phyloP scores from a whole-genome alignment of 2,329 filamentous ascomycete genomes.

The Xylaria sp. region DNA sequence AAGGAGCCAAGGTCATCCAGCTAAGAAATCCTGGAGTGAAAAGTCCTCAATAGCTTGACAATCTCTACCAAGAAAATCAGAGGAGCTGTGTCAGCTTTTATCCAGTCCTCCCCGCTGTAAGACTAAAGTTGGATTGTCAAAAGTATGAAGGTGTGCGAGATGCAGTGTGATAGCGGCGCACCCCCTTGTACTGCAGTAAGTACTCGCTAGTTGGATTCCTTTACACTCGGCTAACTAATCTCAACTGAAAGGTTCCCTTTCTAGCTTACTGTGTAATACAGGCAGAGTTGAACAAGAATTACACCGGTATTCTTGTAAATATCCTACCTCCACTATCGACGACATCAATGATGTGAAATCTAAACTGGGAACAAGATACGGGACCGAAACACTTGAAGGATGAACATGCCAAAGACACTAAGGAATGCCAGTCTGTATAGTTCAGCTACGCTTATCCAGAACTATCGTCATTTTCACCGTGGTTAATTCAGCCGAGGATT shows the following conservation, averaged over 20 bases:
- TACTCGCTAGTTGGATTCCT: not conserved
- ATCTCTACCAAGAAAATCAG: not conserved
- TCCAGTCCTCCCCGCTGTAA: not conserved
- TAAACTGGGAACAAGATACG: not conserved
- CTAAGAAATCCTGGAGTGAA: not conserved
- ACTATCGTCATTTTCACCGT: not conserved
- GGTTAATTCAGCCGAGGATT: not conserved
- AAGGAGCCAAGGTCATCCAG: not conserved
- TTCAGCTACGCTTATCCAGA: too few species aligned
- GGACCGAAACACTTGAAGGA: not conserved
- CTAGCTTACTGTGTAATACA: not conserved
- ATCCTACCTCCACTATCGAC: not conserved
- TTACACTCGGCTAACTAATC: not conserved
- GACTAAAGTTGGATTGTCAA: not conserved
- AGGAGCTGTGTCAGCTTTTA: not conserved
- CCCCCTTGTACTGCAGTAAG: not conserved
- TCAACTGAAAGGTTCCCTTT: not conserved
- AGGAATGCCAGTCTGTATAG: too few species aligned
- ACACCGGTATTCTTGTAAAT: not conserved
- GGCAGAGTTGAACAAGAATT: not conserved
- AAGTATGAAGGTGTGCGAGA: not conserved
- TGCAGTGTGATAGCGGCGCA: not conserved
- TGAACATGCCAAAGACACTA: not conserved
- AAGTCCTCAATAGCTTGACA: not conserved
- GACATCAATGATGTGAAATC: not conserved